Evolutionary conservation across 805 yeast genomes (phyloP), one percentile per base, ranked within the genome.

Genomic region (Hanseniaspora clermontiae): DNA sequence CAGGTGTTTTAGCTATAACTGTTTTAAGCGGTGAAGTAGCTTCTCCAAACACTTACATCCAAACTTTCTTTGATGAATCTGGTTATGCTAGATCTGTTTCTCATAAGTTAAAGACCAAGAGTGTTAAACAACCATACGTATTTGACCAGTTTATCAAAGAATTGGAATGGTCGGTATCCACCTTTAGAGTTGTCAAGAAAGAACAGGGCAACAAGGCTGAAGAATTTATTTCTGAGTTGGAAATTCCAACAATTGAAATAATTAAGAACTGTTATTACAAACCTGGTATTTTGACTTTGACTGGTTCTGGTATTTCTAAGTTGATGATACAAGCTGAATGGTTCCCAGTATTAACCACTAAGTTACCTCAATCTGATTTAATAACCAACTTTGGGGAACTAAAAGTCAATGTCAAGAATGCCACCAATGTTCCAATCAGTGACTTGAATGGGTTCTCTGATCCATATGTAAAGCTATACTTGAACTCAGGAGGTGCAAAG

Each of bases 361-460:
- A 73, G 34, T 71, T 91, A 47, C 95, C 95, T 56, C 79, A 80
- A 17, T 75, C 78, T 40, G 98, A 93, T 69, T 74, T 84, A 45
- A 79, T 83, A 60, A 77, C 83, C 50, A 84, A 88, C 67, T 75
- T 81, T 58, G 98, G 98, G 67, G 72, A 72, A 32, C 69, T 91
- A 61, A 75, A 74, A 24, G 75, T 89, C 38, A 79, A 77, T 34
- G 74, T 87, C 5, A 61, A 82, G 47, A 73, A 75, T 50, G 97
- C 93, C 2, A 76, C 76, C 15, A 78, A 79, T 52, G 75, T 93
- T 58, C 80, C 84, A 42, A 77, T 96, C 14, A 95, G 90, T n/a
- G 99, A 93, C 70, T 74, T 86, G 34, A 84, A 83, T 62, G 97
- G 97, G 51, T 84, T 85, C 67, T 87, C 96, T 3, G 99, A 93